A percentile compares a stretch with the other conserved stretches of the same genome.
Conservation (phyloP, 805 yeast species). For the Priceomyces melissophilus region DNA sequence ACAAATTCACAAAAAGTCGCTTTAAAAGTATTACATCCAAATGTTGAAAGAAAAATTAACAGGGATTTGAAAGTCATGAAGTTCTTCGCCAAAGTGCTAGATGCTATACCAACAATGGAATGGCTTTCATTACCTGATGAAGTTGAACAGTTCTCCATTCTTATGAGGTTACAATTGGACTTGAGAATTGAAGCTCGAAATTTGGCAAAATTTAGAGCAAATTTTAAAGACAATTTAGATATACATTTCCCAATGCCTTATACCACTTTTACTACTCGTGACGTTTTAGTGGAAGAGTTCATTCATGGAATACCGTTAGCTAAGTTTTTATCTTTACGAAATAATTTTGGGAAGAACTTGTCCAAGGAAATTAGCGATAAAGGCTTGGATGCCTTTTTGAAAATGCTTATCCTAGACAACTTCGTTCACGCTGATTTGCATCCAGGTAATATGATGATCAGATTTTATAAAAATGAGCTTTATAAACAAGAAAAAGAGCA, state of each 20-base stretch:
- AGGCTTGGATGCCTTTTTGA: constrained; percentile 85
- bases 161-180: constrained; percentile 89
- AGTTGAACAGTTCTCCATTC: constrained; percentile 77
- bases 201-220: constrained; percentile 63
- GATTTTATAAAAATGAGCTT: constrained; percentile 54
- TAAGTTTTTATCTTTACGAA: constrained; percentile 51
- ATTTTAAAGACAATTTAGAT: constrained; percentile 56
- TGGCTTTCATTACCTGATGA: constrained; percentile 96
- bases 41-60: constrained; percentile 64
- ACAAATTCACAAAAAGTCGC: constrained; percentile 65
- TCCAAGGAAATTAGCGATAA: constrained; percentile 73
- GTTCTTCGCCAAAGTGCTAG: constrained; percentile 68
- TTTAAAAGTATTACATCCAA: constrained; percentile 89
- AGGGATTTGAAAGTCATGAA: constrained; percentile 84
- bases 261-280: constrained; percentile 58
- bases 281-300: constrained; percentile 81
- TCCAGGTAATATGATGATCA: constrained; percentile 89
- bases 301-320: constrained; percentile 83
- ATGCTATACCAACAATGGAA: constrained; percentile 88
- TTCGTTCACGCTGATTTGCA: constrained; percentile 96
- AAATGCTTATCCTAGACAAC: constrained; percentile 89
- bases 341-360: constrained; percentile 45
- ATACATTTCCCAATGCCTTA: constrained; percentile 81
- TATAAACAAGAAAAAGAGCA: constrained; percentile 41
- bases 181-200: constrained; percentile 86